Conservation (phyloP, 192 early-diverging fungal genomes). For the Coemansia sp. region DNA sequence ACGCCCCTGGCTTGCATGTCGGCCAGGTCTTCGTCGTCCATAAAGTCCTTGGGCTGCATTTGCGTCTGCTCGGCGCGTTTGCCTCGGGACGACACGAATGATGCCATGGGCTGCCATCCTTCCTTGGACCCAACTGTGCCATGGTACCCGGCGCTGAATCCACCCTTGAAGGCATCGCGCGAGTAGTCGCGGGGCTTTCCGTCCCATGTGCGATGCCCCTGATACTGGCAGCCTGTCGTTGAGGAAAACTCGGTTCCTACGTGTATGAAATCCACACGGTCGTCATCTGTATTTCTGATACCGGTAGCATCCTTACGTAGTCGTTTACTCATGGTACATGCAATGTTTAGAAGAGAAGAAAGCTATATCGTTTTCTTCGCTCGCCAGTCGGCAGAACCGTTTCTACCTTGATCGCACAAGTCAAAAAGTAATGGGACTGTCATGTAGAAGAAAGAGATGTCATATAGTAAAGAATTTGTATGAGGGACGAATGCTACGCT, state of each 20-base stretch:
- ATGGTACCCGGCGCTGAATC: conserved; percentile 92
- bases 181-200: conserved; percentile 74
- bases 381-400: no score
- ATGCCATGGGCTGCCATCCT: conserved; percentile 59
- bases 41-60: conserved; percentile 75
- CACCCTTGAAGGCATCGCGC: conserved; percentile 91
- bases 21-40: conserved; percentile 94
- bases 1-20: conserved; percentile 32
- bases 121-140: conserved; percentile 97
- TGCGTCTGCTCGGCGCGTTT: conserved; percentile 55
- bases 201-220: conserved; percentile 50
- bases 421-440: conserved; percentile 54
- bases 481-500: conserved; percentile 15
- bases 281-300: neutral
- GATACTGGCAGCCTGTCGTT: neutral
- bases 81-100: conserved; percentile 75
- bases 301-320: neutral
- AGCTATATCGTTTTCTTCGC: neutral
- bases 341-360: neutral
- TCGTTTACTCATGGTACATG: conserved; percentile 13
- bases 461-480: neutral
- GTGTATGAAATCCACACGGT: conserved; percentile 29
- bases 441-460: neutral
- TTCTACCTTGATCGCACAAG: no score
- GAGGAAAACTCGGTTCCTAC: conserved; percentile 33